Conservation (phyloP, 495 filamentous ascomycete genomes). For the Aspergillus affinis region DNA sequence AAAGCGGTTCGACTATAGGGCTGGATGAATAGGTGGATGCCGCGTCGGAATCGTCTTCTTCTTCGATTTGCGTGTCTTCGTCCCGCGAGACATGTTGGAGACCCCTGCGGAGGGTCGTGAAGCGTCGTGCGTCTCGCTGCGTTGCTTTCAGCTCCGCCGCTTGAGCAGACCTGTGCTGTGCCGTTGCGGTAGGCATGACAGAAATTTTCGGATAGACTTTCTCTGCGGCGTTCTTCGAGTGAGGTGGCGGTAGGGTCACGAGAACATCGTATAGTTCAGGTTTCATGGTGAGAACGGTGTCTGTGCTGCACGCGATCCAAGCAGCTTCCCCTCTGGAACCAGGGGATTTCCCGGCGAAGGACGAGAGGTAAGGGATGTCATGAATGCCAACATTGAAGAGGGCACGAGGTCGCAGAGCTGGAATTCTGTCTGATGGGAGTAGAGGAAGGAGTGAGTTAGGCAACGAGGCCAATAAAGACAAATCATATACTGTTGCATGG, state of each 20-base stretch:
- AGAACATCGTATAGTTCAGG: conserved; percentile 82
- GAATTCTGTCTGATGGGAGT: conserved; percentile 36
- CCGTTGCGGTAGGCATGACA: conserved; percentile 26
- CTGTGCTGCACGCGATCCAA: conserved; percentile 94
- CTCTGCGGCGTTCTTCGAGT: conserved; percentile 55
- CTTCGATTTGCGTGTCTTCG: conserved; percentile 20
- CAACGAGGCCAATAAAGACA: conserved; percentile 84
- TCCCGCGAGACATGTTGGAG: conserved; percentile 53
- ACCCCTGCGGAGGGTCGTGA: conserved; percentile 65
- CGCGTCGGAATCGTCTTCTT: conserved; percentile 41
- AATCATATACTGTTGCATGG: conserved; percentile 72
- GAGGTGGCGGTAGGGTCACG: conserved; percentile 69
- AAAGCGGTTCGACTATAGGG: conserved; percentile 68
- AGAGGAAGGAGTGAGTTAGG: conserved; percentile 65
- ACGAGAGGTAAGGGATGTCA: conserved; percentile 77
- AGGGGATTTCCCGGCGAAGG: conserved; percentile 27
- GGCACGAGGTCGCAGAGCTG: conserved; percentile 68
- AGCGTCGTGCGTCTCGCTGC: conserved; percentile 84
- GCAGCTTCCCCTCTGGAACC: conserved; percentile 56
- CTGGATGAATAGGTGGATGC: conserved; percentile 48
- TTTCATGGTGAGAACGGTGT: conserved; percentile 85
- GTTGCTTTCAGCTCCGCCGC: conserved; percentile 68
- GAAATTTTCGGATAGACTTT: conserved; percentile 73
- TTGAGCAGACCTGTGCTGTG: conserved; percentile 30
- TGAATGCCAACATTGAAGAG: conserved; percentile 90